Base-by-base conservation (phyloP, 768 basidiomycete species). In the Cyathus striatus region DNA sequence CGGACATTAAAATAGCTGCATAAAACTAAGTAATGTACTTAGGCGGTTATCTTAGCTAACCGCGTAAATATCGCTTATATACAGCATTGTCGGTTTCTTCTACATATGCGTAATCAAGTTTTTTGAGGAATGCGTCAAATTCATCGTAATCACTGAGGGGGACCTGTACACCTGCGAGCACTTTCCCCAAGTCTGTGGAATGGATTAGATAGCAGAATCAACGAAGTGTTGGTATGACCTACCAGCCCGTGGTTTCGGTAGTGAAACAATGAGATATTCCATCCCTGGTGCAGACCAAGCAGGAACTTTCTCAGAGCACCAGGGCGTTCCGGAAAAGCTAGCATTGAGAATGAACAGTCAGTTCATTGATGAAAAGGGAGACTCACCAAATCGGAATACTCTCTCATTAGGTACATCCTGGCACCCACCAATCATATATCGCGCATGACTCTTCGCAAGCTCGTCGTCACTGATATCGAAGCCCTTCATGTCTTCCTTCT, bases 171-270 rank as follows among this genome's bases (percentile, higher is more conserved):
- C 92, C 96, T 3, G 93, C 90, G 39, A 99, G 68, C 3, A 99
- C 88, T 61, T 85, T 95, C 20, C 92, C 92, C 21, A 97, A 69
- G 58, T 98, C 95, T 95, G 49, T 6, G 26, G 41, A 18, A 47
- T 7, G 18, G 12, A 22, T 6, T 23, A 2, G 10, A 36, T 41
- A 30, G 17, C 39, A 23, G 21, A 17, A 20, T 16, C 6, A 21
- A 5, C 17, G 22, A 12, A 7, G 16, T 3, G 25, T 40, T 25
- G 25, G 33, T 23, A 41, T 42, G 36, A 71, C 84, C 45, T 51
- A 90, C 94, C 94, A 57, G 87, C 91, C 96, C 96, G 46, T 98
- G 95, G 60, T 98, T 97, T 43, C 96, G 78, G 63, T 99, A 99
- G 61, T 99, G 96, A 69, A 98, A 99, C 49, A 99, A 61, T 1